These are phyloP conservation scores for Termitomyces sp. DNA, from an alignment of 768 basidiomycete genomes.

Conservation along the genomic window DNA sequence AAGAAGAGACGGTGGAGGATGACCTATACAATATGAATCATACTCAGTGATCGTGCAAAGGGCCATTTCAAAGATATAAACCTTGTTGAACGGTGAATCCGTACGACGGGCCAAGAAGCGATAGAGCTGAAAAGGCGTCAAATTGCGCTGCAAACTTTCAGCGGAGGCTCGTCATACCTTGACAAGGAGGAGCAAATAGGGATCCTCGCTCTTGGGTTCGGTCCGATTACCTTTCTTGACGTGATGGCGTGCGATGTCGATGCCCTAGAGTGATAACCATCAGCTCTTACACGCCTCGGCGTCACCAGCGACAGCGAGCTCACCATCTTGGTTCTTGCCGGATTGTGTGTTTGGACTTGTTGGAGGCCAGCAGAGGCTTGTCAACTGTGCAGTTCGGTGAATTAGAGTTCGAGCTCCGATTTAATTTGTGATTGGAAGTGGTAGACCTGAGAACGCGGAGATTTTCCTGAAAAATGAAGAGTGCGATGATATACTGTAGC, in stretches of 20 bases:
- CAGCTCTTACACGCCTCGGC: conserved; percentile 11
- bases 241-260: conserved; percentile 94
- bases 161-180: conserved; percentile 53
- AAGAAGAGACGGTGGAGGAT: conserved; percentile 96
- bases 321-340: conserved; percentile 78
- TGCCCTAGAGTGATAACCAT: conserved; percentile 57
- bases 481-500: too few species aligned
- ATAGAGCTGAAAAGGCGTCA: conserved; percentile 64
- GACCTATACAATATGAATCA: conserved; percentile 41
- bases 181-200: conserved; percentile 95
- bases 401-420: conserved; percentile 40
- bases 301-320: conserved; percentile 42
- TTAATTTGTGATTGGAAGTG: conserved; percentile 12
- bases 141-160: conserved; percentile 5
- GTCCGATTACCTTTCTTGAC: conserved; percentile 96
- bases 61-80: conserved; percentile 17
- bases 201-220: conserved; percentile 98
- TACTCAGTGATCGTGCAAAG: neutral
- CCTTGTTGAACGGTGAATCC: conserved; percentile 95
- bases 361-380: conserved; percentile 44
- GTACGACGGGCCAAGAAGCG: conserved; percentile 98
- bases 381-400: conserved; percentile 57
- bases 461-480: neutral
- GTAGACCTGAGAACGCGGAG: neutral
- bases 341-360: conserved; percentile 45